Evolutionary conservation across 1,284 basidiomycete genomes (phyloP).

Genomic region (Agaricales sp.): DNA sequence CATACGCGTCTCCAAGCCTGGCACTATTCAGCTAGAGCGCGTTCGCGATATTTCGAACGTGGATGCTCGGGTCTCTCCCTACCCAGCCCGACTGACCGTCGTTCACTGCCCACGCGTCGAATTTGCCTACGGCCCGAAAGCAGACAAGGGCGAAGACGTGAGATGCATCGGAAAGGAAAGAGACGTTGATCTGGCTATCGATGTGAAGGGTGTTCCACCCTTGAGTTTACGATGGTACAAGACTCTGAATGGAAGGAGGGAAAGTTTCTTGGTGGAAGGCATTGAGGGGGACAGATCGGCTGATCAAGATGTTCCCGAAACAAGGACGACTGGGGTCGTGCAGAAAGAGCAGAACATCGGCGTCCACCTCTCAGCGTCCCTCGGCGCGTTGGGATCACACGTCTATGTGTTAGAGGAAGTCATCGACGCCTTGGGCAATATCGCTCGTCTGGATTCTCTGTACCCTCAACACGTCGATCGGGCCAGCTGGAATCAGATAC

Average conservation of each 20-base stretch:
- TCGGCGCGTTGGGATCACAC: conserved; percentile 54
- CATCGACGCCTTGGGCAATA: conserved; percentile 66
- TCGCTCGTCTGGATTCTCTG: conserved; percentile 35
- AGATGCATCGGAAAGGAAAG: conserved; percentile 69
- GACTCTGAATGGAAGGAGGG: conserved; percentile 48
- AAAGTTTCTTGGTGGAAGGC: conserved; percentile 72
- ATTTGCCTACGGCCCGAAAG: conserved; percentile 40
- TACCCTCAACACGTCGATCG: conserved; percentile 16
- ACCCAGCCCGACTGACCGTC: conserved; percentile 62
- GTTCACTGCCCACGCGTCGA: conserved; percentile 75
- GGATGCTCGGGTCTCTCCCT: conserved; percentile 47
- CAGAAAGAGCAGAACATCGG: conserved; percentile 42
- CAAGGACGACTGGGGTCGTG: conserved; percentile 14
- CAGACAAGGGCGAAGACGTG: conserved; percentile 29
- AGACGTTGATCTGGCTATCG: conserved; percentile 52
- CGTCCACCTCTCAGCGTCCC: conserved; percentile 58
- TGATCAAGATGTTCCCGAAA: conserved; percentile 14
- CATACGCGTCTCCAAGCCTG: conserved; percentile 62
- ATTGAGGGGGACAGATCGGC: conserved; percentile 51
- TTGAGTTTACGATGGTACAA: conserved; percentile 72
- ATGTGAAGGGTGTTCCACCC: conserved; percentile 71
- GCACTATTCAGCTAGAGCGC: conserved; percentile 61
- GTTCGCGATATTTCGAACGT: conserved; percentile 63
- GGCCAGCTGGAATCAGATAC: conserved; percentile 24
- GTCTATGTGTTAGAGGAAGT: conserved; percentile 65